These are phyloP conservation scores for Schwanniomyces vanrijiae DNA, from an alignment of 805 yeast species.

Conservation along the genomic window DNA sequence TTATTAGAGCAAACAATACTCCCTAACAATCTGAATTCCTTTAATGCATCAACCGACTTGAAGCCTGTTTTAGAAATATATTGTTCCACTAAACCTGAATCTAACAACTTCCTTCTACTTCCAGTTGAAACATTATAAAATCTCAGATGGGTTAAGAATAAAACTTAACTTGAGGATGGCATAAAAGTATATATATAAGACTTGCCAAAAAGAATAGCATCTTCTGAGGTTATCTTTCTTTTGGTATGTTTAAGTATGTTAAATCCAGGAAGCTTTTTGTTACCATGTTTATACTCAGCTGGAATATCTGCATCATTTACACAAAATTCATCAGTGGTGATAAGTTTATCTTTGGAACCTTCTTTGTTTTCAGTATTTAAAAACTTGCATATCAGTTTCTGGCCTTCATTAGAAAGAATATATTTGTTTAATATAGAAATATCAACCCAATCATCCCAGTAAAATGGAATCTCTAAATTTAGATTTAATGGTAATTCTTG, in stretches of 20 bases:
- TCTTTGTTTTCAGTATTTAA: slow-evolving; percentile 33
- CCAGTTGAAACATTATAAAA: slow-evolving; percentile 6
- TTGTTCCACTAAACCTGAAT: slow-evolving; percentile 4
- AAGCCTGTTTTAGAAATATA: not conserved
- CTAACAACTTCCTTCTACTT: slow-evolving; percentile 5
- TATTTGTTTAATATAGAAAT: slow-evolving; percentile 19
- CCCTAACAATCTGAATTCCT: slow-evolving; percentile 13
- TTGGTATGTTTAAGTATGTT: slow-evolving; percentile 31
- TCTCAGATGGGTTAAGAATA: slow-evolving; percentile 15
- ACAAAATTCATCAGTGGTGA: slow-evolving; percentile 19
- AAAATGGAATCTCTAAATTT: slow-evolving; percentile 22
- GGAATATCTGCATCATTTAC: slow-evolving; percentile 21
- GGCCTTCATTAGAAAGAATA: slow-evolving; percentile 15
- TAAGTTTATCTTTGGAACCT: slow-evolving; percentile 9
- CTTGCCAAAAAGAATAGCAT: slow-evolving; percentile 31
- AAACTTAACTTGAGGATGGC: slow-evolving; percentile 34
- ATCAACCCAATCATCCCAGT: slow-evolving; percentile 33
- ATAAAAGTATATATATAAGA: slow-evolving; percentile 43
- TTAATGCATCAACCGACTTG: slow-evolving; percentile 8
- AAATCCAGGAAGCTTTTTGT: slow-evolving; percentile 27
- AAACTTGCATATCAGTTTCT: slow-evolving; percentile 40
- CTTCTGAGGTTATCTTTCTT: slow-evolving; percentile 26
- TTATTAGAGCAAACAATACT: slow-evolving; percentile 5
- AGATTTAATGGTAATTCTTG: slow-evolving; percentile 21
- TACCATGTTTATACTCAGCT: slow-evolving; percentile 2